A percentile compares a stretch with the other conserved stretches of the same genome.
Conservation (phyloP, 805 yeast species). For the Starmerella sp. region DNA sequence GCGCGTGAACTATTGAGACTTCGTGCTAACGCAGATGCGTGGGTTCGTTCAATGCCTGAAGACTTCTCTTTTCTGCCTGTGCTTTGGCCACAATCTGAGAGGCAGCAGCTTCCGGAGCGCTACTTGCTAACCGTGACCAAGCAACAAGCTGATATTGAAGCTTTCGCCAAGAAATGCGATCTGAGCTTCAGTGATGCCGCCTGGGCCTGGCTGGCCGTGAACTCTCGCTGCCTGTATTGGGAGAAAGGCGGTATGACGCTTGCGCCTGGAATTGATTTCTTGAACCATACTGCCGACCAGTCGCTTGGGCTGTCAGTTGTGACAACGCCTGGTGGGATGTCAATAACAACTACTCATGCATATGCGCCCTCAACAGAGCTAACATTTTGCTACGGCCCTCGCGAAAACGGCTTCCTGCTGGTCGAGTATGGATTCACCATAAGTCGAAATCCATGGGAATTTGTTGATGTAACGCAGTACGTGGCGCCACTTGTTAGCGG, state of each 20-base stretch:
- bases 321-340: constrained; percentile 47
- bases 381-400: constrained; percentile 75
- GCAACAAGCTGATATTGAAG: constrained; percentile 15
- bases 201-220: constrained; percentile 79
- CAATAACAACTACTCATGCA: constrained; percentile 35
- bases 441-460: constrained; percentile 52
- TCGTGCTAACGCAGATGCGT: constrained; percentile 22
- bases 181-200: constrained; percentile 20
- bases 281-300: constrained; percentile 49
- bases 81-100: constrained; percentile 39
- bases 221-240: constrained; percentile 83
- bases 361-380: constrained; percentile 45
- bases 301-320: constrained; percentile 19
- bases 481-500: constrained; percentile 32
- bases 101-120: constrained; percentile 17
- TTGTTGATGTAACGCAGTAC: constrained; percentile 46
- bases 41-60: constrained; percentile 53
- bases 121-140: constrained; percentile 15
- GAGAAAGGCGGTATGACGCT: constrained; percentile 62
- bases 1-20: constrained; percentile 13
- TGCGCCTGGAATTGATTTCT: constrained; percentile 84
- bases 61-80: constrained; percentile 54
- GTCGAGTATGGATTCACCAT: constrained; percentile 81
- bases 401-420: constrained; percentile 67
- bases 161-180: background rate